Percentiles rank a stretch among this genome's conserved stretches.
Evolutionary conservation across 2,329 filamentous ascomycete species (phyloP).

Genomic region (Ophiosphaerella korrae): DNA sequence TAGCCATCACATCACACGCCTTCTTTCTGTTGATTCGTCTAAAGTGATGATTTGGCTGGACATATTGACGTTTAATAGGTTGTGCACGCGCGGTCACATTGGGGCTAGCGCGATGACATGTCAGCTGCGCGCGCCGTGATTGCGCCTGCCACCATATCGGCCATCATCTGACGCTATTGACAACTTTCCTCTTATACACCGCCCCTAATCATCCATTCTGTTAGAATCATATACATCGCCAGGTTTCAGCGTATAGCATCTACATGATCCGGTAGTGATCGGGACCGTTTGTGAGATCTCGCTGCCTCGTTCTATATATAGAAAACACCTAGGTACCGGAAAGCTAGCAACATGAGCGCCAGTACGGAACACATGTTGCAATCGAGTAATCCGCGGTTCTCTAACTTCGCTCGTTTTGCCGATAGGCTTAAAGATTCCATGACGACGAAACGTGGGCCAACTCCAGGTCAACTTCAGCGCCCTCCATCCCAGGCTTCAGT

Average conservation of each 20-base stretch:
- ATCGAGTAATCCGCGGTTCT: background rate
- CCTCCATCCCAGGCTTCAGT: slow-evolving; percentile 2
- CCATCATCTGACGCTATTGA: background rate
- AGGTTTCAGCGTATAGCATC: no score
- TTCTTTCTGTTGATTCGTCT: no score
- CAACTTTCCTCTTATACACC: background rate
- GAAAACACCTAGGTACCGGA: background rate
- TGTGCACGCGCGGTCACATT: background rate
- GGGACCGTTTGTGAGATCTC: no score
- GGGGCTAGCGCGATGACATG: slow-evolving; percentile 2
- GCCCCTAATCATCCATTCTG: background rate
- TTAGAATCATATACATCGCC: no score
- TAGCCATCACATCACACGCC: no score
- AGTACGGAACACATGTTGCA: background rate
- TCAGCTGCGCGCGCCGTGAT: slow-evolving; percentile 3
- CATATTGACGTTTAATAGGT: background rate
- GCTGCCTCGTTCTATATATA: background rate
- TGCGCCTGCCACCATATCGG: background rate
- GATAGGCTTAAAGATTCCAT: slow-evolving; percentile 17
- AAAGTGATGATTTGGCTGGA: background rate
- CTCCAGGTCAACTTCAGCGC: slow-evolving; percentile 3
- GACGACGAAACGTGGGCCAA: slow-evolving; percentile 17
- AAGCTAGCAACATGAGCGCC: slow-evolving; percentile 1
- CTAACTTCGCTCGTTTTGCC: slow-evolving; percentile 19
- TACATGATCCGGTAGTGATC: no score